Evolutionary conservation across 208 protist species (phyloP).

Genomic region (Crithidia acanthocephali): DNA sequence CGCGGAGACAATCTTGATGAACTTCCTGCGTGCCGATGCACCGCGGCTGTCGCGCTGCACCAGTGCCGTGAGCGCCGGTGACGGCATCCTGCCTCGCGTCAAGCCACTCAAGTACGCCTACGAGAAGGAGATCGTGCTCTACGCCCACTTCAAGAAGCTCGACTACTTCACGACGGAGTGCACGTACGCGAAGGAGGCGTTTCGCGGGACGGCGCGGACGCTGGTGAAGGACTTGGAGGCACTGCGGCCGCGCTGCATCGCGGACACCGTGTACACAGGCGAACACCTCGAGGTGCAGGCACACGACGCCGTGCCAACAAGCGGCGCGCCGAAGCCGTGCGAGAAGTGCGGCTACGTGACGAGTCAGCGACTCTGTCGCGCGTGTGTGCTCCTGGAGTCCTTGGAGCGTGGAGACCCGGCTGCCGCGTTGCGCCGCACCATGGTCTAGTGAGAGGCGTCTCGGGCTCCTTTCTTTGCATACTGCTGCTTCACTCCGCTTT

Average conservation of each 20-base stretch:
- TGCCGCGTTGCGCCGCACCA: slow-evolving; percentile 39
- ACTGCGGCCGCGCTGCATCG: slow-evolving; percentile 90
- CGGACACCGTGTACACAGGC: slow-evolving; percentile 92
- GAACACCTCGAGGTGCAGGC: slow-evolving; percentile 82
- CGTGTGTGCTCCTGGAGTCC: slow-evolving; percentile 93
- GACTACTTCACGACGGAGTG: slow-evolving; percentile 99
- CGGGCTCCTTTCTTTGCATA: not conserved
- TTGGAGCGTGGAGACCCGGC: slow-evolving; percentile 74
- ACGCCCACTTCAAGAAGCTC: slow-evolving; percentile 97
- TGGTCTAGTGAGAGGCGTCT: slow-evolving; percentile 14
- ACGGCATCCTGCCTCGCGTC: slow-evolving; percentile 83
- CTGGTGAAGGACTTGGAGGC: slow-evolving; percentile 96
- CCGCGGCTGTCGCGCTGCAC: slow-evolving; percentile 94
- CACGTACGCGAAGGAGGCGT: slow-evolving; percentile 97
- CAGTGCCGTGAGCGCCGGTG: slow-evolving; percentile 27
- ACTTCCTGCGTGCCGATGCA: slow-evolving; percentile 95
- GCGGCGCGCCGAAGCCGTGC: slow-evolving; percentile 70
- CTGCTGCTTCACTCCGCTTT: not conserved
- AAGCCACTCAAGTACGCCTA: slow-evolving; percentile 98
- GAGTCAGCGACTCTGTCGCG: slow-evolving; percentile 92
- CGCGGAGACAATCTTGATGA: slow-evolving; percentile 99
- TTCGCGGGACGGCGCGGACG: slow-evolving; percentile 93
- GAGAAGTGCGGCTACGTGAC: slow-evolving; percentile 92
- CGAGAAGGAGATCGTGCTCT: slow-evolving; percentile 99
- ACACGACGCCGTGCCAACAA: slow-evolving; percentile 33